These are phyloP conservation scores for Lipomyces yamanashiensis DNA, from an alignment of 805 yeast genomes.

Conservation along the genomic window DNA sequence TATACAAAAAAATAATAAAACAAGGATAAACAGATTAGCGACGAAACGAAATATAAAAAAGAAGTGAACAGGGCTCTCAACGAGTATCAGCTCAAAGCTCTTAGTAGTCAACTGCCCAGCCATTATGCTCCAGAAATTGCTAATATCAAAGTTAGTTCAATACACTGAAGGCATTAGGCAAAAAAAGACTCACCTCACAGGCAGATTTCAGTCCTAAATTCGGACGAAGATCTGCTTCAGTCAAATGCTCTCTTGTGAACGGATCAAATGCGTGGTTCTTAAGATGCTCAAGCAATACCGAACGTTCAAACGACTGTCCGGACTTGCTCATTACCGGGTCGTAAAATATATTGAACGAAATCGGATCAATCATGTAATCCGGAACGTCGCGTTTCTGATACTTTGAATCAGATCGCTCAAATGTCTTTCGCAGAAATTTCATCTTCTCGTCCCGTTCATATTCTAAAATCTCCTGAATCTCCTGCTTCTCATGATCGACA, in stretches of 20 bases:
- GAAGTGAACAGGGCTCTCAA: neutral
- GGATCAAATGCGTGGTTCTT: slow-evolving; percentile 50
- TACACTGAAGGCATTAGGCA: no score
- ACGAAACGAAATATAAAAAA: neutral
- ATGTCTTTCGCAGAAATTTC: slow-evolving; percentile 35
- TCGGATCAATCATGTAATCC: slow-evolving; percentile 49
- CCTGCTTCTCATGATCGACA: slow-evolving; percentile 34
- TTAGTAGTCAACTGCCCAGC: slow-evolving; percentile 40
- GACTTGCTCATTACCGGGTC: slow-evolving; percentile 54
- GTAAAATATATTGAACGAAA: slow-evolving; percentile 48
- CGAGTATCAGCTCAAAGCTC: neutral
- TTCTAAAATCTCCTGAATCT: slow-evolving; percentile 35
- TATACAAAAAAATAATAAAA: neutral
- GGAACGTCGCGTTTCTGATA: slow-evolving; percentile 44
- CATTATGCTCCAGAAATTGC: slow-evolving; percentile 37
- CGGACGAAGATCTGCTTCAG: slow-evolving; percentile 48
- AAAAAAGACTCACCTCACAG: slow-evolving; percentile 41
- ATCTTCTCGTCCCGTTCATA: slow-evolving; percentile 35
- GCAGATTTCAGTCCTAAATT: slow-evolving; percentile 51
- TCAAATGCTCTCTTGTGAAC: slow-evolving; percentile 48
- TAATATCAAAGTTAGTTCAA: neutral
- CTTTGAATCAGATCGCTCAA: slow-evolving; percentile 37
- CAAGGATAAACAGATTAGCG: neutral
- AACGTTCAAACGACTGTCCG: slow-evolving; percentile 51
- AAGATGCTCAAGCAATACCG: slow-evolving; percentile 49